Base-by-base conservation (phyloP, 768 basidiomycete genomes). In the Hygrocybe punicea region DNA sequence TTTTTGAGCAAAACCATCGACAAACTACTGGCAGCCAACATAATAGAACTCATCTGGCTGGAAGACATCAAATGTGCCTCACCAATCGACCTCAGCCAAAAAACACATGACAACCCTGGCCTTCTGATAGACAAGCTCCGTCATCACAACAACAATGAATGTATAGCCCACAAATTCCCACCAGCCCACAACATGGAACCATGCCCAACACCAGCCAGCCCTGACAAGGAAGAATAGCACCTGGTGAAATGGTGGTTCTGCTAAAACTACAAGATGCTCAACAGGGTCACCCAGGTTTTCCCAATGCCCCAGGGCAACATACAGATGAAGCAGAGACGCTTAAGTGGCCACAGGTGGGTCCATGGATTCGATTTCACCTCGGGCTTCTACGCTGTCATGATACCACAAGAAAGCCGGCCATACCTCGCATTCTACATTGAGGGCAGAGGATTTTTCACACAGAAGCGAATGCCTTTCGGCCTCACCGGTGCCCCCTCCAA, bases 251-350 rank as follows among this genome's bases (percentile, higher is more conserved):
- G 71, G 74, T 17, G 73, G 4, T 60, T 77, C 0, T 75, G 72
- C 60, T 74, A 76, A 42, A 73, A 73, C 52, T 79, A 74, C 47
- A 58, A 40, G 0, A 62, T 69, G 33, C 59, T 80, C 24, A 77
- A 74, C 55, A 61, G 29, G 8, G 29, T 29, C 8, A 29, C 29
- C 29, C 8, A 29, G 29, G 29, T 29, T 29, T 4, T 29, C 29
- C 29, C 29, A 29, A 29, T 29, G 29, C 29, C 29, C 4, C 29
- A 29, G 29, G 29, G 29, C 29, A 29, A 29, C 29, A 29, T 29
- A 29, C 29, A 8, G 29, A 29, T 29, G 29, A 29, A 29, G 29
- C 29, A 29, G 29, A 29, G 29, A 8, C 8, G 29, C 8, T 29
- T 29, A 8, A 29, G 29, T 29, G 29, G 29, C 4, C 29, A 29